Percentiles rank a stretch among this genome's conserved stretches.
phyloP scores from a whole-genome alignment of 2,329 filamentous ascomycete genomes.

The Monosporascus sp. region DNA sequence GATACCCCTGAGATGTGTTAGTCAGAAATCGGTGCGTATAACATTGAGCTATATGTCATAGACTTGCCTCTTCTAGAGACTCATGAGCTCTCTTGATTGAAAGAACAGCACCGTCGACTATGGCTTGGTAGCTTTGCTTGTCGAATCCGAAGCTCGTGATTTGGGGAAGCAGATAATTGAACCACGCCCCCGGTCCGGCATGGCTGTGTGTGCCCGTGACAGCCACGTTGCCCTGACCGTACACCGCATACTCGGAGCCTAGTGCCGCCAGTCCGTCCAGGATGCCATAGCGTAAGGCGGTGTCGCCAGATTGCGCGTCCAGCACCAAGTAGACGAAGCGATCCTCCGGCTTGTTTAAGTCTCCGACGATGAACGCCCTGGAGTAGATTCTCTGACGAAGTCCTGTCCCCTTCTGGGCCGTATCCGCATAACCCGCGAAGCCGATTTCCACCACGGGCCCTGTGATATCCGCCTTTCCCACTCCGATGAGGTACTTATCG shows the following conservation, averaged over 20 bases:
- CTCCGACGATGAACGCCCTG: slow-evolving; percentile 79
- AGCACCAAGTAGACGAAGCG: slow-evolving; percentile 81
- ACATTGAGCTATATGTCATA: not conserved
- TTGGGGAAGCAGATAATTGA: slow-evolving; percentile 87
- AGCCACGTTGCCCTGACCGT: slow-evolving; percentile 76
- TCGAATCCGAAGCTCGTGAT: slow-evolving; percentile 83
- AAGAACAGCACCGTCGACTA: slow-evolving; percentile 75
- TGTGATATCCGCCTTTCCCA: slow-evolving; percentile 50
- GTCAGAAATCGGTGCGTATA: not conserved
- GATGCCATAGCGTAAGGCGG: slow-evolving; percentile 78
- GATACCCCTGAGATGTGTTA: slow-evolving; percentile 12
- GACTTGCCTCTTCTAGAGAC: slow-evolving; percentile 44
- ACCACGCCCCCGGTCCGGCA: slow-evolving; percentile 82
- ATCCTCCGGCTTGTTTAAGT: slow-evolving; percentile 56
- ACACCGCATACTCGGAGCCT: slow-evolving; percentile 67
- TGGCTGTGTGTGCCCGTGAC: slow-evolving; percentile 89
- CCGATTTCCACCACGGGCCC: slow-evolving; percentile 83
- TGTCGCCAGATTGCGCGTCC: slow-evolving; percentile 83
- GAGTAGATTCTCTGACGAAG: slow-evolving; percentile 81
- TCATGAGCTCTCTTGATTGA: slow-evolving; percentile 78
- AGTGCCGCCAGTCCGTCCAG: slow-evolving; percentile 63
- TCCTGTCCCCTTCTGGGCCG: slow-evolving; percentile 73
- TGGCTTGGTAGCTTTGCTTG: slow-evolving; percentile 77
- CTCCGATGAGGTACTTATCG: slow-evolving; percentile 44
- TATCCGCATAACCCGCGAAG: slow-evolving; percentile 82